These are phyloP conservation scores for Syzygium grande DNA, from an alignment of 345 rosid genomes.

Conservation along the genomic window DNA sequence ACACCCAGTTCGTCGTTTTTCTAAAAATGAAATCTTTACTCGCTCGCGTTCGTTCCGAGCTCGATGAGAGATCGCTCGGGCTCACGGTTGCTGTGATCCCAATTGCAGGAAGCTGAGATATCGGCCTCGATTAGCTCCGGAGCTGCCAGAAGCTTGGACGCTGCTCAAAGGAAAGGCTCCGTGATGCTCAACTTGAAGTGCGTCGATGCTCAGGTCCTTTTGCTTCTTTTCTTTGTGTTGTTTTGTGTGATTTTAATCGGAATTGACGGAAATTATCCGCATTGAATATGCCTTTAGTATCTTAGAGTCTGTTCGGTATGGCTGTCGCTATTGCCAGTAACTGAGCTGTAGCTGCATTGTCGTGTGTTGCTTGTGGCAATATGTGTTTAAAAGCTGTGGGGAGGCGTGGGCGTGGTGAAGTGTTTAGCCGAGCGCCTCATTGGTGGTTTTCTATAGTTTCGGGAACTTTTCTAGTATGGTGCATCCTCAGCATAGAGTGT, in stretches of 20 bases:
- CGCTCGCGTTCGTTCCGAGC: background rate
- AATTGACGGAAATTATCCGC: background rate
- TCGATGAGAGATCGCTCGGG: background rate
- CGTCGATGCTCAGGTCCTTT: conserved; percentile 59
- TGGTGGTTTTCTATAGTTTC: background rate
- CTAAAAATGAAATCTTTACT: background rate
- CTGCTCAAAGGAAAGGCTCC: conserved; percentile 67
- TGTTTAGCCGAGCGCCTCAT: background rate
- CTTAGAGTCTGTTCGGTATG: background rate
- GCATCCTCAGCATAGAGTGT: background rate
- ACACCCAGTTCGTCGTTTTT: background rate
- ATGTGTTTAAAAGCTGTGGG: background rate
- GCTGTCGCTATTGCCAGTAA: background rate
- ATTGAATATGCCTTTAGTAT: background rate
- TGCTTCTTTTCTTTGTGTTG: background rate
- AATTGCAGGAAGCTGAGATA: conserved; percentile 69
- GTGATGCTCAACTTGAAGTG: conserved; percentile 74
- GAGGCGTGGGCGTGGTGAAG: background rate
- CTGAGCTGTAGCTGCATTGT: background rate
- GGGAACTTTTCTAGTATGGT: background rate
- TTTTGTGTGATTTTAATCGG: background rate
- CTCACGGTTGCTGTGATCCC: background rate
- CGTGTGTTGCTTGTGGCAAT: background rate
- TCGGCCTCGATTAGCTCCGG: conserved; percentile 66
- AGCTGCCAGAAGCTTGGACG: conserved; percentile 50